Evolutionary conservation across 1,284 basidiomycete species (phyloP).

Genomic region (Puccinia hordei): DNA sequence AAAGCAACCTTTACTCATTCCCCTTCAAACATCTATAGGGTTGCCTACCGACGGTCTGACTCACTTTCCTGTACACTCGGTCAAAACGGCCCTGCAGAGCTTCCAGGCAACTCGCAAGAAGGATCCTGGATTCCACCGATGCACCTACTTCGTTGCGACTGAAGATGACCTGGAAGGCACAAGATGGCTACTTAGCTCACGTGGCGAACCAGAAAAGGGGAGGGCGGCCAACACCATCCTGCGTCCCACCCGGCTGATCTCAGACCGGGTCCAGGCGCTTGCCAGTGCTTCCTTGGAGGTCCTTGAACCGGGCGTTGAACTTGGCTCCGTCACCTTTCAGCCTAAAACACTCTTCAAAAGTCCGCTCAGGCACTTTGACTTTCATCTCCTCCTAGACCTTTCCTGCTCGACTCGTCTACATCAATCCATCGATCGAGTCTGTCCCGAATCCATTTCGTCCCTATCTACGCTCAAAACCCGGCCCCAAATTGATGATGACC

Average conservation of each 20-base stretch:
- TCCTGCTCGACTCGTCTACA: constrained; percentile 39
- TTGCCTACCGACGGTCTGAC: constrained; percentile 57
- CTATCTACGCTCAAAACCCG: background rate
- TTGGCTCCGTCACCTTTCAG: background rate
- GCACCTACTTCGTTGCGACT: constrained; percentile 80
- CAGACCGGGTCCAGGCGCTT: constrained; percentile 38
- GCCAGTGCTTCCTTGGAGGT: constrained; percentile 33
- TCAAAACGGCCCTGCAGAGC: constrained; percentile 67
- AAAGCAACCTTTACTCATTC: constrained; percentile 63
- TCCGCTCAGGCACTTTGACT: constrained; percentile 38
- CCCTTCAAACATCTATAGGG: constrained; percentile 60
- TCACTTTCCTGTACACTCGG: constrained; percentile 61
- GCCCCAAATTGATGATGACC: constrained; percentile 46
- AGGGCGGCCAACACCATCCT: background rate
- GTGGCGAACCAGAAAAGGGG: constrained; percentile 56
- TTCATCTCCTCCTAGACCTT: constrained; percentile 42
- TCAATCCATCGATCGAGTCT: constrained; percentile 29
- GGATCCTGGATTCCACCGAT: constrained; percentile 62
- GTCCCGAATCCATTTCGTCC: background rate
- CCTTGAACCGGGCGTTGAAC: constrained; percentile 25
- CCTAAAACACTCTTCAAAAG: constrained; percentile 40
- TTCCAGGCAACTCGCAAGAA: constrained; percentile 60
- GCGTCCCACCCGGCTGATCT: constrained; percentile 26
- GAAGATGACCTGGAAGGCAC: constrained; percentile 74
- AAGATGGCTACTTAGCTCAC: constrained; percentile 72